phyloP scores from a whole-genome alignment of 768 basidiomycete species.

The Austroboletus eburneus region DNA sequence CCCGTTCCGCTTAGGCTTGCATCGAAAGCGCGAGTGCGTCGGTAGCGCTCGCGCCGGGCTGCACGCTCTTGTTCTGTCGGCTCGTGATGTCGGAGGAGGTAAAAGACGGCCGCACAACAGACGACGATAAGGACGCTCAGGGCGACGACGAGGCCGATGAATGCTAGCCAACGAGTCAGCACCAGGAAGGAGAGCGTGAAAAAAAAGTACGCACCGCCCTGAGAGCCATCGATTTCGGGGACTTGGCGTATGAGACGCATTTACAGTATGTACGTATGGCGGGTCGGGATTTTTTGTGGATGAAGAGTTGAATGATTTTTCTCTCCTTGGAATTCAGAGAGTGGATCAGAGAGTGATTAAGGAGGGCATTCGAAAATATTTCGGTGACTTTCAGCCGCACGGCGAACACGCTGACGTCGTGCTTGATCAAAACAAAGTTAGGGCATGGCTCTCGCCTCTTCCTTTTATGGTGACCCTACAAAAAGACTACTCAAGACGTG shows the following conservation, averaged over 20 bases:
- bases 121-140: conserved; percentile 51
- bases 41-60: conserved; percentile 30
- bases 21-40: conserved; percentile 17
- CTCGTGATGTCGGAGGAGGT: conserved; percentile 50
- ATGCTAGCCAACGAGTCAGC: conserved; percentile 32
- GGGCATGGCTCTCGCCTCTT: too few species aligned
- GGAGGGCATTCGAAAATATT: background rate
- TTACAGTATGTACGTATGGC: background rate
- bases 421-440: too few species aligned
- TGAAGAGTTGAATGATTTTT: background rate
- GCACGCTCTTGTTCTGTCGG: conserved; percentile 39
- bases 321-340: background rate
- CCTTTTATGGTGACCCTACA: conserved; percentile 15
- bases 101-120: conserved; percentile 50
- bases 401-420: too few species aligned
- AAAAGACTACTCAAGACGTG: too few species aligned
- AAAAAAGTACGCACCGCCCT: conserved; percentile 37
- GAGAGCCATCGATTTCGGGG: conserved; percentile 49
- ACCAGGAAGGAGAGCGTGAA: background rate
- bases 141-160: conserved; percentile 56
- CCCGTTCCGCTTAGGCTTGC: background rate
- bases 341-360: background rate
- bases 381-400: too few species aligned
- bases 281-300: background rate
- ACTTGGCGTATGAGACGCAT: conserved; percentile 27